Percentiles rank a stretch among this genome's conserved stretches.
These are phyloP conservation scores for Starmerella powellii DNA, from an alignment of 805 yeast species.

Conservation along the genomic window DNA sequence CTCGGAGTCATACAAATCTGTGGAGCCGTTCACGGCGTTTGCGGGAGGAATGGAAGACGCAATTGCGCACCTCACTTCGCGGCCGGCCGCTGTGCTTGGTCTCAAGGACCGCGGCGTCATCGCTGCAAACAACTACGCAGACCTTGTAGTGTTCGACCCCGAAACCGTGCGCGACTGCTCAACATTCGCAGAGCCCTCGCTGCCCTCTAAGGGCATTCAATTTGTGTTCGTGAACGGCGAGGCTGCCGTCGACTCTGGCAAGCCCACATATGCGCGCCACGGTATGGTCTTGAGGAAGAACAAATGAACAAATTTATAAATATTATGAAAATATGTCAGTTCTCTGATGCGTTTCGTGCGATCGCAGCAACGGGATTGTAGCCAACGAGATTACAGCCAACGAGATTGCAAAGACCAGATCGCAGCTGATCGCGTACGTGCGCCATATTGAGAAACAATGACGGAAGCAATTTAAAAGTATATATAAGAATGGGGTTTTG, in stretches of 20 bases:
- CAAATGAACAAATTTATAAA: no score
- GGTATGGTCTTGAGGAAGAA: background rate
- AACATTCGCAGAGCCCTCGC: constrained; percentile 11
- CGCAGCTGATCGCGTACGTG: no score
- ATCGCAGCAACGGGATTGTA: no score
- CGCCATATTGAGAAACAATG: no score
- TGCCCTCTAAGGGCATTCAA: constrained; percentile 6
- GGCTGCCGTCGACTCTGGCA: constrained; percentile 10
- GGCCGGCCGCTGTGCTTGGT: constrained; percentile 11
- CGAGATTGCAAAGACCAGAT: no score
- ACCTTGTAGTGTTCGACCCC: constrained; percentile 15
- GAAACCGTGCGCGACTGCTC: constrained; percentile 11
- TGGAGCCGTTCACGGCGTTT: constrained; percentile 10
- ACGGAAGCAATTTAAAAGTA: no score
- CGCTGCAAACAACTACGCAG: constrained; percentile 6
- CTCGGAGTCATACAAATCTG: constrained; percentile 2
- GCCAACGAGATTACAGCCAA: no score
- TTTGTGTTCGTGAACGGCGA: constrained; percentile 14
- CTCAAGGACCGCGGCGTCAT: constrained; percentile 12
- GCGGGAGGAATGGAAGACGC: constrained; percentile 12
- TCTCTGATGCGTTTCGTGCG: no score
- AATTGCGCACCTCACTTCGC: constrained; percentile 12
- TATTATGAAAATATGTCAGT: no score
- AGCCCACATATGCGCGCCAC: constrained; percentile 11
- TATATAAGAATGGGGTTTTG: no score